Base-by-base conservation (phyloP, 495 filamentous ascomycete genomes). In the Rusavskia elegans region DNA sequence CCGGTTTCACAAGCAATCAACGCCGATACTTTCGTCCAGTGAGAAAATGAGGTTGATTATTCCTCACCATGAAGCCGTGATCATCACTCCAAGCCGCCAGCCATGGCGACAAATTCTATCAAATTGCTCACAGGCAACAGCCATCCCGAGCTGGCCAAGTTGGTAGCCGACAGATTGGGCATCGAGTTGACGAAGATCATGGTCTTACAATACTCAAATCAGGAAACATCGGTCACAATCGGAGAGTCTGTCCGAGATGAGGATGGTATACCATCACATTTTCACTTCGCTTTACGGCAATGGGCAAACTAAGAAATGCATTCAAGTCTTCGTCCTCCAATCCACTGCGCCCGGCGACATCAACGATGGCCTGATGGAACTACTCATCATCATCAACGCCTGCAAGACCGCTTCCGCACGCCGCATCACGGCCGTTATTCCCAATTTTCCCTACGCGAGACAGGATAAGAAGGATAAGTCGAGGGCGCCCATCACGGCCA, bases 391-490 rank as follows among this genome's bases (percentile, higher is more conserved):
- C 81, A 95, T 97, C 72, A 94, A 95, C 64, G 92, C 92, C 49
- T 98, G 92, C 77, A 90, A 94, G 59, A 96, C 92, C 21, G 93
- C 92, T 36, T 89, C 82, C n/a, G 89, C 89, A 1, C 79, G 89
- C 54, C 82, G 87, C 55, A 95, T 98, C 68, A 96, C 88, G 20
- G 85, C 85, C 55, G 80, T 89, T 52, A 86, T 95, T 48, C 92
- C 92, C 54, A 96, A 98, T 70, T 98, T 95, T 71, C 90, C 89
- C 27, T 95, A 98, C 8, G 29, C 35, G 29, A 86, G 92, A 27
- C 92, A 98, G 69, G 92, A 98, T 72, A 98, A 98, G 74, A 98
- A 98, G 68, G 92, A 97, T 69, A 94, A 95, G 73, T 85, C 81
- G 44, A 79, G 92, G 52, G 92, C 53, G 14, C 49, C 48, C 2